These are phyloP conservation scores for sunflower (Helianthus annuus) DNA, from an alignment of 129 eudicot species.

Conservation along the genomic window DNA sequence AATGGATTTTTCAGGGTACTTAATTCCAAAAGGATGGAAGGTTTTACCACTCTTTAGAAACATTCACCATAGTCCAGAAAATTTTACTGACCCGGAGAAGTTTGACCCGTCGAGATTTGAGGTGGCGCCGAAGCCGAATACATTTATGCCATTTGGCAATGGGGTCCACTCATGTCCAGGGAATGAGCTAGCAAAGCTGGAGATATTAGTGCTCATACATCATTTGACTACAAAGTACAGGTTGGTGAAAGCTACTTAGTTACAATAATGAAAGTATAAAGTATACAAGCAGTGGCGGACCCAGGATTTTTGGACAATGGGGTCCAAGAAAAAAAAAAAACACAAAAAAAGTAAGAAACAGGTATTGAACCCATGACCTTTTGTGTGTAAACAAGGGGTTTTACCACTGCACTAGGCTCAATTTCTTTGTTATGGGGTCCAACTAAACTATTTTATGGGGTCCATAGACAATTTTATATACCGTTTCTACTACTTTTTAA, in stretches of 20 bases:
- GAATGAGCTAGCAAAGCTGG: constrained; percentile 91
- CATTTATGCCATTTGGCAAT: constrained; percentile 97
- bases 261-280: background rate
- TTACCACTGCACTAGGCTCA: too few species aligned
- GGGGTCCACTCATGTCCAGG: constrained; percentile 97
- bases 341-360: too few species aligned
- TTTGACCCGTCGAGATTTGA: constrained; percentile 99
- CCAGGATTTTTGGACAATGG: too few species aligned
- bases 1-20: constrained; percentile 57
- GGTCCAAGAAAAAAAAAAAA: too few species aligned
- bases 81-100: constrained; percentile 80
- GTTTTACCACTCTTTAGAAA: constrained; percentile 92
- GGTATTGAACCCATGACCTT: too few species aligned
- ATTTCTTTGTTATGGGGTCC: too few species aligned
- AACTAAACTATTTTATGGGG: too few species aligned
- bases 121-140: constrained; percentile 93
- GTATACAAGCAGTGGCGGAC: too few species aligned
- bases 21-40: constrained; percentile 99
- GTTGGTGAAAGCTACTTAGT: constrained; percentile 40
- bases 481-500: too few species aligned
- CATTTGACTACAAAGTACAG: constrained; percentile 97
- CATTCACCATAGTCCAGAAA: constrained; percentile 90
- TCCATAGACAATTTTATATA: too few species aligned
- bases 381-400: too few species aligned
- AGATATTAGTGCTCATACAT: constrained; percentile 82